Evolutionary conservation across 129 eudicot species (phyloP).

Genomic region (Scalesia atractyloides): DNA sequence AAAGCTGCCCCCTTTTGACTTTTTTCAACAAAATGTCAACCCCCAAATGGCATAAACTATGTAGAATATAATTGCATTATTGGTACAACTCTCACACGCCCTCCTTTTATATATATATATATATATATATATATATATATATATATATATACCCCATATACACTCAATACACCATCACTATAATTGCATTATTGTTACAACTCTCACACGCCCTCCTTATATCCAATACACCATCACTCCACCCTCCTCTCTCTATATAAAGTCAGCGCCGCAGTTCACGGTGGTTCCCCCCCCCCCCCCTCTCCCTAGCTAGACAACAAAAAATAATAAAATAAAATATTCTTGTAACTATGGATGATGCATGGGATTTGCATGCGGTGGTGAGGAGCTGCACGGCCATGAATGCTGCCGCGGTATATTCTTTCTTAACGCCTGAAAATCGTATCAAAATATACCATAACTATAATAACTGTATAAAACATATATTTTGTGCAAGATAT

Average conservation of each 20-base stretch:
- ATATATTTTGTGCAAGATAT: too few relatives aligned
- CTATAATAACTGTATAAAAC: neutral
- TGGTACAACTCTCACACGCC: neutral
- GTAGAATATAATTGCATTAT: conserved; percentile 14
- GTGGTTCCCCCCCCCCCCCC: neutral
- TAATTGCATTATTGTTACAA: too few relatives aligned
- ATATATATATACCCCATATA: conserved; percentile 22
- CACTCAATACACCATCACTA: conserved; percentile 8
- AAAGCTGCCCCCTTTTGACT: conserved; percentile 28
- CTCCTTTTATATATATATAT: conserved; percentile 15
- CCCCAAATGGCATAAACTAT: conserved; percentile 11
- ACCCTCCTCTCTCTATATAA: conserved; percentile 17
- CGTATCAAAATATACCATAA: neutral
- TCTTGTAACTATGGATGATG: conserved; percentile 36
- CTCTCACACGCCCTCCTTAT: too few relatives aligned
- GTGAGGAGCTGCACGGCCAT: conserved; percentile 56
- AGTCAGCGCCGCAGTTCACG: conserved; percentile 23
- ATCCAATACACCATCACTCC: conserved; percentile 13
- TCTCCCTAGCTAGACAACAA: too few relatives aligned
- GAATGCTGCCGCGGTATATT: conserved; percentile 9
- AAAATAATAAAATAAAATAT: too few relatives aligned
- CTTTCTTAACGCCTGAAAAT: neutral
- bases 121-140: conserved; percentile 18
- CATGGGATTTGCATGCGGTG: conserved; percentile 75
- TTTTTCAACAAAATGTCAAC: conserved; percentile 24